Conservation (phyloP, 116 monocot genomes). For the Papilionanthe hybrid region DNA sequence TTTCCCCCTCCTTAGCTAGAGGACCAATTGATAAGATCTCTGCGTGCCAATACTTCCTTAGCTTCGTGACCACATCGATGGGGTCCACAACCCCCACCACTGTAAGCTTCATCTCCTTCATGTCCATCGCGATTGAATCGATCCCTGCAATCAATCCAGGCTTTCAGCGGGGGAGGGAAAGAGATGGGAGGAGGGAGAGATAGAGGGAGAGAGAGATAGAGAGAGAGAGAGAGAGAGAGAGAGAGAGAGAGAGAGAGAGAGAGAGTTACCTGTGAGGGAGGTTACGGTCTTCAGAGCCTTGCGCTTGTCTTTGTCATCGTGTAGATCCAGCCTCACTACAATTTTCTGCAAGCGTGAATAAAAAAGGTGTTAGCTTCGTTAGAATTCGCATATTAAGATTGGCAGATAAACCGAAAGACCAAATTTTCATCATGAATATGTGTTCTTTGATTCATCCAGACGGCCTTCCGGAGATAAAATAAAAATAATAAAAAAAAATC, state of each 20-base stretch:
- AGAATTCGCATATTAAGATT: neutral
- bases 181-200: neutral
- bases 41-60: slow-evolving; percentile 14
- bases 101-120: slow-evolving; percentile 23
- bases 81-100: slow-evolving; percentile 20
- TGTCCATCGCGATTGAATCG: slow-evolving; percentile 25
- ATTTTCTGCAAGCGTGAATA: slow-evolving; percentile 7
- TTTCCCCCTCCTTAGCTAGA: slow-evolving; percentile 6
- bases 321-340: slow-evolving; percentile 11
- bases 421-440: too few species aligned
- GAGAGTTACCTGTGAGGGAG: neutral
- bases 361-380: neutral
- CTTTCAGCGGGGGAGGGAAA: neutral
- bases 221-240: neutral
- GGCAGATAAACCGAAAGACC: neutral
- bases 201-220: neutral
- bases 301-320: slow-evolving; percentile 15
- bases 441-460: neutral
- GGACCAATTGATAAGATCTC: slow-evolving; percentile 9
- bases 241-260: neutral
- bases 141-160: slow-evolving; percentile 8
- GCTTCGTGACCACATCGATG: slow-evolving; percentile 10
- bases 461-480: neutral
- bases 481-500: neutral
- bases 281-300: slow-evolving; percentile 11